Conservation (phyloP, 768 basidiomycete genomes). For the Trametopsis cervina region DNA sequence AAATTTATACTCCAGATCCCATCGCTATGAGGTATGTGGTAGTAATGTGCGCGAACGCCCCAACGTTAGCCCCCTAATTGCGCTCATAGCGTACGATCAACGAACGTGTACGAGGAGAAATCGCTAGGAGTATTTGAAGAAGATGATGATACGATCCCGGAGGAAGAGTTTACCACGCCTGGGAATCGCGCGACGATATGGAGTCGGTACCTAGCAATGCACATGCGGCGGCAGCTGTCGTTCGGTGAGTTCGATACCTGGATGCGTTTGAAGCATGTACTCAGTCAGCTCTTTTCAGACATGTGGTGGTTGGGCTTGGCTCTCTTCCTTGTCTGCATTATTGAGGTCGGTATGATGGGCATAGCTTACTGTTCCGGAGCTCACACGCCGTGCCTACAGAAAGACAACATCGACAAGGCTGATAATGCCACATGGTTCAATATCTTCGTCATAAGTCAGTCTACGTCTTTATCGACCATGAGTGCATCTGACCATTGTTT, state of each 20-base stretch:
- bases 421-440: conserved; percentile 66
- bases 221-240: conserved; percentile 82
- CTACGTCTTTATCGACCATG: conserved; percentile 2
- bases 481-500: neutral
- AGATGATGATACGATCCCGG: conserved; percentile 27
- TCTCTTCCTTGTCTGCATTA: conserved; percentile 85
- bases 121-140: conserved; percentile 73
- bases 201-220: conserved; percentile 74
- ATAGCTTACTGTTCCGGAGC: neutral
- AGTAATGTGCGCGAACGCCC: no score
- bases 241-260: conserved; percentile 51
- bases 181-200: conserved; percentile 56
- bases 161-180: conserved; percentile 36
- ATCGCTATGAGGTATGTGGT: conserved; percentile 64
- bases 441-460: conserved; percentile 71
- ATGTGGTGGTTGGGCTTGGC: conserved; percentile 95
- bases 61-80: no score
- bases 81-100: conserved; percentile 84
- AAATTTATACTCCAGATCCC: no score
- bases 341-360: conserved; percentile 57
- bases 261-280: neutral
- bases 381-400: no score
- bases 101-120: conserved; percentile 90
- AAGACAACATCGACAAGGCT: conserved; percentile 54
- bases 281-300: conserved; percentile 40